Evolutionary conservation across 2,329 filamentous ascomycete genomes (phyloP).

Genomic region (Neurospora crassa): DNA sequence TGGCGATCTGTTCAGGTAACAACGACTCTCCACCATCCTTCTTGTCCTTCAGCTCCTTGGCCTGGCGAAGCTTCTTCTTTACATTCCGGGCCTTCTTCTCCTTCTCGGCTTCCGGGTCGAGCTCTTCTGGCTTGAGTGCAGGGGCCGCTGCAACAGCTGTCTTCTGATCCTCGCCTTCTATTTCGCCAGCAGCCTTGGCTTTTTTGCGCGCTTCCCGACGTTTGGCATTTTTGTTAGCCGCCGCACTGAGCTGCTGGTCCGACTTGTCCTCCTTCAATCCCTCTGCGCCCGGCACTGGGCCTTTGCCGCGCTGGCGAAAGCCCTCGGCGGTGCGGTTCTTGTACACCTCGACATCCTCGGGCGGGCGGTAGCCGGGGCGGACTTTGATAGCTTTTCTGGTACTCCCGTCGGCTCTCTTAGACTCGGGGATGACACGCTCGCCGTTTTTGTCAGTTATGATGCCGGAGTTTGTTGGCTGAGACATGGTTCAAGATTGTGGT

Average conservation of each 20-base stretch:
- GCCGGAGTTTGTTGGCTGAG: slow-evolving; percentile 51
- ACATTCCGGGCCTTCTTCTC: slow-evolving; percentile 90
- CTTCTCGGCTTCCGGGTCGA: slow-evolving; percentile 65
- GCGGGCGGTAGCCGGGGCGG: slow-evolving; percentile 83
- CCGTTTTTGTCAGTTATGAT: slow-evolving; percentile 71
- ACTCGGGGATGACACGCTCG: slow-evolving; percentile 82
- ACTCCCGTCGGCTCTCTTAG: slow-evolving; percentile 75
- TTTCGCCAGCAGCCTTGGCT: slow-evolving; percentile 49
- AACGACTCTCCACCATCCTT: slow-evolving; percentile 78
- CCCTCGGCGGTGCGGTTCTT: slow-evolving; percentile 83
- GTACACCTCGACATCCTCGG: slow-evolving; percentile 93
- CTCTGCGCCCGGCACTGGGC: slow-evolving; percentile 67
- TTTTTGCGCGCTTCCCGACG: slow-evolving; percentile 47
- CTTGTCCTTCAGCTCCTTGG: slow-evolving; percentile 80
- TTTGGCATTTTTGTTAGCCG: slow-evolving; percentile 82
- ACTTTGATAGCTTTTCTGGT: slow-evolving; percentile 93
- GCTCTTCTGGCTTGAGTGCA: slow-evolving; percentile 30
- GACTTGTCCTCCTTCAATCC: slow-evolving; percentile 40
- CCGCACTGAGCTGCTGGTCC: slow-evolving; percentile 31
- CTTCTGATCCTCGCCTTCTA: slow-evolving; percentile 46
- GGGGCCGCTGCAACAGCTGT: slow-evolving; percentile 17
- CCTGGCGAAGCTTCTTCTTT: slow-evolving; percentile 91
- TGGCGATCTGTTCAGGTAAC: slow-evolving; percentile 90
- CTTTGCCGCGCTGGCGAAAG: slow-evolving; percentile 65
- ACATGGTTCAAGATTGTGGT: slow-evolving; percentile 27